Conservation (phyloP, 495 filamentous ascomycete species). For the Penicillium cosmopolitanum region DNA sequence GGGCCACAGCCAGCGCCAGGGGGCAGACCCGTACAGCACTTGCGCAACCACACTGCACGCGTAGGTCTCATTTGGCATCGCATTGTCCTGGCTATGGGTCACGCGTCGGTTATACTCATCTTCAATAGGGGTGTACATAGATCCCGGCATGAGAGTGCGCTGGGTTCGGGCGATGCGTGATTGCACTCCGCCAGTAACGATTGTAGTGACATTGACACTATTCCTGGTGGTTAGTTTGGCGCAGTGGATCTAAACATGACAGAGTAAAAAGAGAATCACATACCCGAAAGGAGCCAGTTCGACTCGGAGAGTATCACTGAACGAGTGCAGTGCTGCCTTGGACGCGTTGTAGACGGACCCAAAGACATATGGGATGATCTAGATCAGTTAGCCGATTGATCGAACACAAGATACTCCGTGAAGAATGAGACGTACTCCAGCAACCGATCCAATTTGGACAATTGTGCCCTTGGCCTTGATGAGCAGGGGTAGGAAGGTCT, state of each 20-base stretch:
- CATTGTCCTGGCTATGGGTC: constrained; percentile 59
- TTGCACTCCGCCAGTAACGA: constrained; percentile 66
- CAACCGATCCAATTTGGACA: constrained; percentile 62
- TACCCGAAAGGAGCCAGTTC: constrained; percentile 54
- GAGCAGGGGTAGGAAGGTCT: constrained; percentile 60
- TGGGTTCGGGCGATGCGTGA: constrained; percentile 58
- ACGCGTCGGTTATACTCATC: constrained; percentile 55
- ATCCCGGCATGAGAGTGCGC: constrained; percentile 49
- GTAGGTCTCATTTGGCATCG: constrained; percentile 56
- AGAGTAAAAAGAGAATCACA: background rate
- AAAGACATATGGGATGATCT: constrained; percentile 59
- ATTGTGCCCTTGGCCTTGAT: constrained; percentile 63
- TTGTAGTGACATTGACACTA: constrained; percentile 56
- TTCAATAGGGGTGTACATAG: constrained; percentile 56
- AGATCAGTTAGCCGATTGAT: background rate
- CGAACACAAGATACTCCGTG: background rate
- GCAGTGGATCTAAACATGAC: background rate
- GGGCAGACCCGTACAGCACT: constrained; percentile 51
- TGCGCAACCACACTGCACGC: constrained; percentile 59
- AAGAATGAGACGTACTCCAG: constrained; percentile 41
- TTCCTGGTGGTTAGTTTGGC: background rate
- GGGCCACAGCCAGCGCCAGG: constrained; percentile 53
- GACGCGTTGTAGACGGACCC: constrained; percentile 64
- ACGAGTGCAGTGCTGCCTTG: constrained; percentile 66
- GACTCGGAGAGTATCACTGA: constrained; percentile 62